Conservation (phyloP, 73 alveolate species). For the Uronychia binucleata region DNA sequence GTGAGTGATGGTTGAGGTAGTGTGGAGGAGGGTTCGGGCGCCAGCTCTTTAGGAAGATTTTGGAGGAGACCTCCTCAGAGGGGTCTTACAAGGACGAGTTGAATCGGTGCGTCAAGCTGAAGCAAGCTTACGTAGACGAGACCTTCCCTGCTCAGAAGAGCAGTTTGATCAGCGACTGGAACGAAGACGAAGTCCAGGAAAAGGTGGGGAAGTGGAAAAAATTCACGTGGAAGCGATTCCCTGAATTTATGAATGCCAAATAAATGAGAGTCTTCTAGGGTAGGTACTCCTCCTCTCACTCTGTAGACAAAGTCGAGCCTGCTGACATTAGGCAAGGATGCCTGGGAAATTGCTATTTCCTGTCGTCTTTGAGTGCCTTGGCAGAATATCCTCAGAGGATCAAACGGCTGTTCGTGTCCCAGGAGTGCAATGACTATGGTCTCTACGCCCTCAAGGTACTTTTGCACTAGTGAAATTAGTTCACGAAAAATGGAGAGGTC, state of each 20-base stretch:
- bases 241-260: constrained; percentile 26
- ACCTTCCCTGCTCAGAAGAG: constrained; percentile 63
- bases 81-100: constrained; percentile 47
- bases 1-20: too few relatives aligned
- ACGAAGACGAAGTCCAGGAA: constrained; percentile 51
- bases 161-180: constrained; percentile 57
- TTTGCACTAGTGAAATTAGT: background rate
- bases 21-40: constrained; percentile 77
- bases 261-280: constrained; percentile 32
- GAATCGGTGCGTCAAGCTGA: constrained; percentile 26
- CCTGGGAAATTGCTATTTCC: constrained; percentile 92
- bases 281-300: background rate
- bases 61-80: constrained; percentile 60
- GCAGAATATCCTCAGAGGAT: constrained; percentile 87
- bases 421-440: constrained; percentile 46
- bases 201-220: constrained; percentile 61
- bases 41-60: constrained; percentile 45
- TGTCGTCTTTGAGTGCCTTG: constrained; percentile 76
- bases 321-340: constrained; percentile 87
- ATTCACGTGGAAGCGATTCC: constrained; percentile 47
- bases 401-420: constrained; percentile 60
- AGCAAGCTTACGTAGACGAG: constrained; percentile 40
- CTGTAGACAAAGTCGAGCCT: constrained; percentile 66
- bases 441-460: constrained; percentile 47
- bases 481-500: constrained; percentile 73